A percentile compares a stretch with the other conserved stretches of the same genome.
phyloP scores from a whole-genome alignment of 305 asterid species.

The Stenogyne calaminthoides region DNA sequence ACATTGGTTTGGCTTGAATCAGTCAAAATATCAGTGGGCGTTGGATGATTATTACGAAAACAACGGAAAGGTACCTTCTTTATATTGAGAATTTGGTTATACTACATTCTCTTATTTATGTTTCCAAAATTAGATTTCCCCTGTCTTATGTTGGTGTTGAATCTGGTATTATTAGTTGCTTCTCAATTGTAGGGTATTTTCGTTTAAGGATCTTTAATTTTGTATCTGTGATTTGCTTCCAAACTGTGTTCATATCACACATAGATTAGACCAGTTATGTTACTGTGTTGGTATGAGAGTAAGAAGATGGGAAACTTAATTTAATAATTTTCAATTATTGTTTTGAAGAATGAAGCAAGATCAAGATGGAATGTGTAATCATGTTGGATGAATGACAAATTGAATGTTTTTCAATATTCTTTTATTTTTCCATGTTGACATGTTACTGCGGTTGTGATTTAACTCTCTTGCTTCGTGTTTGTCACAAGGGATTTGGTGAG shows the following conservation, averaged over 20 bases:
- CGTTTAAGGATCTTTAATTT: no score
- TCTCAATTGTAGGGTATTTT: not conserved
- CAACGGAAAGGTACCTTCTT: slow-evolving; percentile 51
- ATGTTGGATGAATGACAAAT: not conserved
- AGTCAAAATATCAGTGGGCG: slow-evolving; percentile 99
- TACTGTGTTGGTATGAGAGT: not conserved
- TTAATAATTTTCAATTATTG: not conserved
- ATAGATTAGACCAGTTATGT: not conserved
- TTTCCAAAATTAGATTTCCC: not conserved
- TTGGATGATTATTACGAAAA: slow-evolving; percentile 79
- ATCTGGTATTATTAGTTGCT: not conserved
- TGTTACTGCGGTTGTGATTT: not conserved
- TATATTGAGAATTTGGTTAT: not conserved
- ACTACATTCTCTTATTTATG: not conserved
- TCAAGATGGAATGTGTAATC: not conserved
- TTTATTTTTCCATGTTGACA: not conserved
- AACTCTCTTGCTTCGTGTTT: not conserved
- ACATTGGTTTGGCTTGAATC: slow-evolving; percentile 94
- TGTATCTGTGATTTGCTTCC: not conserved
- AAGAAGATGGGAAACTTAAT: not conserved
- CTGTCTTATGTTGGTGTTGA: not conserved
- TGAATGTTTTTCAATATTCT: not conserved
- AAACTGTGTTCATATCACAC: not conserved
- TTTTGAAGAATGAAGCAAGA: slow-evolving; percentile 18
- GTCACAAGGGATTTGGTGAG: not conserved